These are phyloP conservation scores for Kodamaea sp. DNA, from an alignment of 1,139 yeast species.

Conservation along the genomic window DNA sequence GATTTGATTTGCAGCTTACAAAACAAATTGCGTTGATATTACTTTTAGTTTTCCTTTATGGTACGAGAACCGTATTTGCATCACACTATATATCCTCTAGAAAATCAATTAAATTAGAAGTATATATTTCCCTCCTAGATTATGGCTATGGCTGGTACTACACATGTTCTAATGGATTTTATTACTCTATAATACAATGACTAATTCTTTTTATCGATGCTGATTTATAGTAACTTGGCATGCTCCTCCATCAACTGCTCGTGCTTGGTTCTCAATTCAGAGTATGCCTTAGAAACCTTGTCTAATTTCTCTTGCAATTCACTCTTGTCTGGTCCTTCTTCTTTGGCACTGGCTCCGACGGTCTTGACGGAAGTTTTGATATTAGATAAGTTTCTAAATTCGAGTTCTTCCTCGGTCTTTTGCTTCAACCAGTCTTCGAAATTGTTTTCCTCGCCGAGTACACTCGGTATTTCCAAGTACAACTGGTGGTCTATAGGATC, in stretches of 20 bases:
- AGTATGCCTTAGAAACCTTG: constrained; percentile 57
- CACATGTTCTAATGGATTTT: too few relatives aligned
- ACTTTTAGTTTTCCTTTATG: too few relatives aligned
- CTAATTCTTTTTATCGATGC: too few relatives aligned
- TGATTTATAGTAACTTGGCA: constrained; percentile 33
- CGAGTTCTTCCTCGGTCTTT: constrained; percentile 53
- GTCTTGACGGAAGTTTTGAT: constrained; percentile 37
- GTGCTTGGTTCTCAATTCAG: constrained; percentile 58
- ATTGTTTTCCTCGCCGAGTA: constrained; percentile 12
- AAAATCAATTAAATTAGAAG: too few relatives aligned
- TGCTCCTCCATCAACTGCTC: constrained; percentile 61
- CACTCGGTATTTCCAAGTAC: constrained; percentile 43
- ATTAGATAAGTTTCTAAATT: constrained; percentile 44
- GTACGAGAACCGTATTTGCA: too few relatives aligned
- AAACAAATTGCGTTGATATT: too few relatives aligned
- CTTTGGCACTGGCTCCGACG: constrained; percentile 7
- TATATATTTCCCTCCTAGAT: too few relatives aligned
- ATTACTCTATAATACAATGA: too few relatives aligned
- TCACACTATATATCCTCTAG: too few relatives aligned
- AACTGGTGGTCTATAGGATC: constrained; percentile 52
- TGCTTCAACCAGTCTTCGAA: constrained; percentile 46
- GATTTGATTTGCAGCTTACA: too few relatives aligned
- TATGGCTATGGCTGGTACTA: too few relatives aligned
- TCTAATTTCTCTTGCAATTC: constrained; percentile 49
- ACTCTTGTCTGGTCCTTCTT: constrained; percentile 4